These are phyloP conservation scores for Pichia sporocuriosa DNA, from an alignment of 805 yeast species.

Conservation along the genomic window DNA sequence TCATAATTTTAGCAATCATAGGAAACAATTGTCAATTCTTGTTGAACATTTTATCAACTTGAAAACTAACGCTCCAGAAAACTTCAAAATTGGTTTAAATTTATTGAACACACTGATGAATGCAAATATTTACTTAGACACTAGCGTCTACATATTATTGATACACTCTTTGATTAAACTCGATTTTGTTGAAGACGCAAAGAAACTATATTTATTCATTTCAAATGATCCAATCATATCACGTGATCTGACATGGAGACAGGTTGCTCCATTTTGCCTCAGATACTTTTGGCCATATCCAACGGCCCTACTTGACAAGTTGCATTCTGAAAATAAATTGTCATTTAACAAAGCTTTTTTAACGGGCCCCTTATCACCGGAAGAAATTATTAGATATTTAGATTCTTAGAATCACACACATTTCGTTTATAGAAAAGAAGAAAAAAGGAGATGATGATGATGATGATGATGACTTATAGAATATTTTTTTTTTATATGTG, in stretches of 20 bases:
- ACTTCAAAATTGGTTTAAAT: neutral
- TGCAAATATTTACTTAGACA: slow-evolving; percentile 4
- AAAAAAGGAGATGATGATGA: too few species aligned
- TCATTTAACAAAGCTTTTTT: slow-evolving; percentile 3
- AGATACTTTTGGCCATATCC: slow-evolving; percentile 18
- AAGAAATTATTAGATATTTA: too few species aligned
- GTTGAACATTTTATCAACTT: neutral
- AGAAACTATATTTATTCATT: slow-evolving; percentile 11
- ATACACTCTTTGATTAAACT: slow-evolving; percentile 16
- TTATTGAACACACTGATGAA: neutral
- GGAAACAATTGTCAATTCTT: neutral
- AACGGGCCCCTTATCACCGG: too few species aligned
- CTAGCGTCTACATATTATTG: slow-evolving; percentile 14
- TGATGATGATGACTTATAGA: neutral
- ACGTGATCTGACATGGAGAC: neutral
- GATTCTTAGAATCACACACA: too few species aligned
- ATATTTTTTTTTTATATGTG: neutral
- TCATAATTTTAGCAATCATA: neutral
- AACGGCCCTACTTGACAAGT: neutral
- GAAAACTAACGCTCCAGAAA: neutral
- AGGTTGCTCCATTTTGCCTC: slow-evolving; percentile 9
- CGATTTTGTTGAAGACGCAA: slow-evolving; percentile 17
- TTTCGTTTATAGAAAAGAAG: too few species aligned
- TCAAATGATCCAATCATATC: slow-evolving; percentile 1
- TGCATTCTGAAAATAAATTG: neutral